Base-by-base conservation (phyloP, 768 basidiomycete species). In the Sistotremastrum niveocremeum region DNA sequence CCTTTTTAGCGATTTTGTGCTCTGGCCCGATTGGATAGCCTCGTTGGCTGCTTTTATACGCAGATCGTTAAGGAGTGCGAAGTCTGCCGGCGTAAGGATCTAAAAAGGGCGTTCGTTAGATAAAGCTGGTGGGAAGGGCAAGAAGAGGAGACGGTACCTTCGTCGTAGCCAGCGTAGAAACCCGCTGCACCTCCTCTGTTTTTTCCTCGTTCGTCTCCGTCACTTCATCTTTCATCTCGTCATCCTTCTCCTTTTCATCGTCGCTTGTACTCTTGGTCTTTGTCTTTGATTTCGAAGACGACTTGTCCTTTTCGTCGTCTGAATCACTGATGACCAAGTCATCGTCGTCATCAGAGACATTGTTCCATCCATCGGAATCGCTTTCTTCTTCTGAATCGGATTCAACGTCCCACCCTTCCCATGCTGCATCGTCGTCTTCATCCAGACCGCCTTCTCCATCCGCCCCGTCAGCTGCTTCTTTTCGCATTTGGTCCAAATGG, bases 11-110 rank as follows among this genome's bases (percentile, higher is more conserved):
- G 72, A 78, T 6, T 56, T 52, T 12, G 76, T 67, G 1, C 87
- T 82, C 4, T 80, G 81, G 2, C 79, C 78, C 28, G 62, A 62
- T 57, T 87, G 78, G 5, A 84, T 79, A 1, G 77, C 78, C 47
- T 77, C 73, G 10, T 72, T 66, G 11, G 85, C 86, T 0, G 82
- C 86, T 63, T 88, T 73, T 42, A 88, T 72, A 2, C 83, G 80
- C 12, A 98, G 77, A 54, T 95, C 88, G 57, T 87, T 85, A 44
- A 98, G 71, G 44, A 95, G 62, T 0, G 85, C 85, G 58, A 97
- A 99, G 62, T 99, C 95, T 32, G 91, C 91, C 0, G 95, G 95
- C 0, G 95, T 98, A 38, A 98, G 76, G 56, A 99, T 98, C 90
- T 95, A 53, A 28, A 34, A 9, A 8, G 37, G n/a, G 7, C 31